A percentile compares a stretch with the other conserved stretches of the same genome.
These are phyloP conservation scores for Agrocybe pediades DNA, from an alignment of 768 basidiomycete genomes.

Conservation along the genomic window DNA sequence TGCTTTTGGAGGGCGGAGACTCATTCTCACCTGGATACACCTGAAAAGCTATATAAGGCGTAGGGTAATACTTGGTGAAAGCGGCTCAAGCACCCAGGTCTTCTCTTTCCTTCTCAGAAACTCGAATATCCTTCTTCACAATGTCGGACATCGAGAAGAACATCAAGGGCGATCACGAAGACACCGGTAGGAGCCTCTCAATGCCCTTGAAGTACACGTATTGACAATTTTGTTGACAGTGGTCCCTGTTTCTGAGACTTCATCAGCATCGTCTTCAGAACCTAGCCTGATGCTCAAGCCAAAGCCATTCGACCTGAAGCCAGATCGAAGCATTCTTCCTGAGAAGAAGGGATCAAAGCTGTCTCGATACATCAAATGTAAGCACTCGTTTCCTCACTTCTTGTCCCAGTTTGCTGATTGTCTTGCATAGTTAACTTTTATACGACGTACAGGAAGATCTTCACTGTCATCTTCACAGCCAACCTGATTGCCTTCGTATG, in stretches of 20 bases:
- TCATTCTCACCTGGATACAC: not conserved
- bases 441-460: constrained; percentile 50
- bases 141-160: constrained; percentile 19
- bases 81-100: constrained; percentile 2
- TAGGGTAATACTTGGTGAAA: not conserved
- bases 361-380: constrained; percentile 21
- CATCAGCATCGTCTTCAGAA: constrained; percentile 19
- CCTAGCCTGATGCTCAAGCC: constrained; percentile 20
- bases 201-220: not conserved
- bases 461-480: constrained; percentile 50
- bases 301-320: constrained; percentile 19
- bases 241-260: constrained; percentile 1
- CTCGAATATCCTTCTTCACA: constrained; percentile 2
- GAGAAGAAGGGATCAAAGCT: constrained; percentile 13
- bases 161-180: constrained; percentile 8
- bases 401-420: constrained; percentile 9
- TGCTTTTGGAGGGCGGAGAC: no score
- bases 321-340: constrained; percentile 29
- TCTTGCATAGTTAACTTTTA: constrained; percentile 29
- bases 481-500: constrained; percentile 52
- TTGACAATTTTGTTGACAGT: not conserved
- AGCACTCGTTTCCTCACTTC: constrained; percentile 38
- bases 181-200: not conserved
- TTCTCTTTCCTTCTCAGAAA: no score
- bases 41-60: not conserved